These are phyloP conservation scores for Zymoseptoria brevis DNA, from an alignment of 2,329 filamentous ascomycete species.

Conservation along the genomic window DNA sequence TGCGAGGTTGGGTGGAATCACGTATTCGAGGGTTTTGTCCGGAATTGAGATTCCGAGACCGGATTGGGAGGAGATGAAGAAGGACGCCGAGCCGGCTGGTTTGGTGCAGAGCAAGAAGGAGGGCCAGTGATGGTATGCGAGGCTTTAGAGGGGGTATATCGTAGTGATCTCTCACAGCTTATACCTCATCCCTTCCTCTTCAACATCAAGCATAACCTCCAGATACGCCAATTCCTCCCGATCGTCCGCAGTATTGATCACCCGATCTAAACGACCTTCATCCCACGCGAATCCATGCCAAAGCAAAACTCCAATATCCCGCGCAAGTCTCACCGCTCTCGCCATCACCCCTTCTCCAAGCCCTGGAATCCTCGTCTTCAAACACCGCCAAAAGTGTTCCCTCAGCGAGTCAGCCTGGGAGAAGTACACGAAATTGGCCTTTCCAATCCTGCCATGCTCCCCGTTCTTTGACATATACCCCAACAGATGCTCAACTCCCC, in stretches of 20 bases:
- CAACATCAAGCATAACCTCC: constrained; percentile 31
- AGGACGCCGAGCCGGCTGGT: constrained; percentile 47
- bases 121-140: constrained; percentile 29
- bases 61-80: constrained; percentile 40
- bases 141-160: background rate
- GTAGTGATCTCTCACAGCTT: constrained; percentile 1
- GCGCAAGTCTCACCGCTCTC: constrained; percentile 37
- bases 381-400: constrained; percentile 43
- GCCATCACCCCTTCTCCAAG: constrained; percentile 26
- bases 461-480: constrained; percentile 33
- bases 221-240: constrained; percentile 47
- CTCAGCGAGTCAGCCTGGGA: constrained; percentile 38
- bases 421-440: constrained; percentile 35
- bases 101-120: constrained; percentile 44
- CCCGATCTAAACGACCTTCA: constrained; percentile 50
- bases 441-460: background rate
- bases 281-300: constrained; percentile 52
- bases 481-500: constrained; percentile 54
- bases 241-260: constrained; percentile 47
- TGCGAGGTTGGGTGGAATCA: constrained; percentile 74
- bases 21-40: constrained; percentile 65
- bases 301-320: constrained; percentile 50
- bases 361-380: constrained; percentile 32
- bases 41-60: constrained; percentile 63
- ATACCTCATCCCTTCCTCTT: background rate